phyloP scores from a whole-genome alignment of 1,139 yeast species.

The Neolecta irregularis region DNA sequence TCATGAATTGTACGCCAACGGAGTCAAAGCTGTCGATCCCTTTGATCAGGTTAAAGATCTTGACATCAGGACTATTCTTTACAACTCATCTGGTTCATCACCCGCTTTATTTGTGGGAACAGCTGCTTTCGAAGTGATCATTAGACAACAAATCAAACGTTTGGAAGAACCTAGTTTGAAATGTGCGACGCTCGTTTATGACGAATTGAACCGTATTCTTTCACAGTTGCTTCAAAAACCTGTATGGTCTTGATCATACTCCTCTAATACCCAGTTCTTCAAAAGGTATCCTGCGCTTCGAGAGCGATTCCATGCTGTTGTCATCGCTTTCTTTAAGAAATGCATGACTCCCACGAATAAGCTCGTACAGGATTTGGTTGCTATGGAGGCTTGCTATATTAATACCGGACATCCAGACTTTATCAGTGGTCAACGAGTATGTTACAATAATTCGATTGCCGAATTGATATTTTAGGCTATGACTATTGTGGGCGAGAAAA shows the following conservation, averaged over 20 bases:
- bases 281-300: conserved; percentile 80
- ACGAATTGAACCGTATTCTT: conserved; percentile 80
- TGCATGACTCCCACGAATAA: conserved; percentile 72
- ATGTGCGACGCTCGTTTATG: conserved; percentile 81
- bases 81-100: conserved; percentile 91
- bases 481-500: conserved; percentile 81
- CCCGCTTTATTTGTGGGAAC: conserved; percentile 98
- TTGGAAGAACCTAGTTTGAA: conserved; percentile 88
- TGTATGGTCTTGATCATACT: conserved; percentile 7
- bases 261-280: conserved; percentile 29
- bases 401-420: conserved; percentile 97
- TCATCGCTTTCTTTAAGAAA: conserved; percentile 66
- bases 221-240: conserved; percentile 73
- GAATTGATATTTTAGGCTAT: conserved; percentile 41
- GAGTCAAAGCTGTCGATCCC: conserved; percentile 85
- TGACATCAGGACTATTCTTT: conserved; percentile 84
- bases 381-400: conserved; percentile 78
- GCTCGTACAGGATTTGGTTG: conserved; percentile 70
- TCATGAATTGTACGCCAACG: conserved; percentile 90
- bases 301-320: conserved; percentile 67
- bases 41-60: conserved; percentile 93
- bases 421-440: conserved; percentile 63
- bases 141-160: conserved; percentile 83
- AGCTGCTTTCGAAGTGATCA: conserved; percentile 90
- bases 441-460: neutral